Percentiles rank a stretch among this genome's conserved stretches.
These are phyloP conservation scores for Mrakia gelida DNA, from an alignment of 768 basidiomycete genomes.

Conservation along the genomic window DNA sequence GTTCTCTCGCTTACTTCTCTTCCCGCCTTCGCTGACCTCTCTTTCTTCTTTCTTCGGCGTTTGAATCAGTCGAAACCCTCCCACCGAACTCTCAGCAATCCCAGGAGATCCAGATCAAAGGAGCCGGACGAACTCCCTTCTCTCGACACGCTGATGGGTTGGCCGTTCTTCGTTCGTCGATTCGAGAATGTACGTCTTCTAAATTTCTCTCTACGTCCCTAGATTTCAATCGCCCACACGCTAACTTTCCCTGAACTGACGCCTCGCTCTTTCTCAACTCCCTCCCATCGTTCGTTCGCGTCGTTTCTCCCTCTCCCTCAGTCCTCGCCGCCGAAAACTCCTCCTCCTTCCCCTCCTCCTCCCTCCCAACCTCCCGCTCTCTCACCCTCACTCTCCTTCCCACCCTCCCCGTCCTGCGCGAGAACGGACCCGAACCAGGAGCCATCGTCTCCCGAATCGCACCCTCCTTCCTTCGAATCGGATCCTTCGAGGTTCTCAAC, in stretches of 20 bases:
- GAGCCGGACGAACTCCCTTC: slow-evolving; percentile 89
- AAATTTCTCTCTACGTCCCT: not conserved
- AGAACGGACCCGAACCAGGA: slow-evolving; percentile 59
- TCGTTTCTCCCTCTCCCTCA: not conserved
- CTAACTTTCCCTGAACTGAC: too few relatives aligned
- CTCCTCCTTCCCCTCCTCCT: slow-evolving; percentile 23
- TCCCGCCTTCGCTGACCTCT: not conserved
- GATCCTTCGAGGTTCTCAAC: slow-evolving; percentile 80
- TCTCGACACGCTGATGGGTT: slow-evolving; percentile 88
- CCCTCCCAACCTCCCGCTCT: slow-evolving; percentile 52
- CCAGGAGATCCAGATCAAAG: slow-evolving; percentile 92
- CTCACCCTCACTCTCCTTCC: slow-evolving; percentile 63
- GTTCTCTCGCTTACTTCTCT: not conserved
- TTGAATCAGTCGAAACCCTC: slow-evolving; percentile 22
- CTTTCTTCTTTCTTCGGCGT: too few relatives aligned
- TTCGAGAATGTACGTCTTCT: slow-evolving; percentile 62
- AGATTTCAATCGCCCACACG: too few relatives aligned
- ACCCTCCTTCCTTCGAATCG: slow-evolving; percentile 84
- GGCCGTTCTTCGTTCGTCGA: slow-evolving; percentile 88
- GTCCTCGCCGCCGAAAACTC: slow-evolving; percentile 81
- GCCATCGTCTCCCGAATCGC: slow-evolving; percentile 75
- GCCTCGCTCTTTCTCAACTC: not conserved
- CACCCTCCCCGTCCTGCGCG: slow-evolving; percentile 70
- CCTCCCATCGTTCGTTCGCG: too few relatives aligned
- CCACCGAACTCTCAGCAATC: slow-evolving; percentile 25